Evolutionary conservation across 805 yeast genomes (phyloP).

Genomic region (Candida oleophila): DNA sequence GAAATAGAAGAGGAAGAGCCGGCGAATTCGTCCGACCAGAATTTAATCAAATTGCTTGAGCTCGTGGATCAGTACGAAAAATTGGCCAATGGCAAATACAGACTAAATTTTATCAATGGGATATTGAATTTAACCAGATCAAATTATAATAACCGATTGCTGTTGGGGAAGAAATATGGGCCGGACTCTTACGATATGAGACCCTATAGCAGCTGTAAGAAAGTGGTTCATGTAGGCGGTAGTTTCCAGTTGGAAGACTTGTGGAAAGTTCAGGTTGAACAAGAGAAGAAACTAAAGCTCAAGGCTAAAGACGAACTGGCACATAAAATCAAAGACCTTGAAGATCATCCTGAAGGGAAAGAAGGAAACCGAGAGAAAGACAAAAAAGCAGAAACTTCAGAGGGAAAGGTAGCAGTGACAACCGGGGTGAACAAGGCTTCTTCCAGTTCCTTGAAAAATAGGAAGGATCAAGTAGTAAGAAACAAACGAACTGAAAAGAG

Average conservation of each 20-base stretch:
- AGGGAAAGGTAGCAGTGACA: neutral
- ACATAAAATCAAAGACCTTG: constrained; percentile 3
- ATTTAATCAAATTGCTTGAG: constrained; percentile 22
- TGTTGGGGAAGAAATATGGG: constrained; percentile 33
- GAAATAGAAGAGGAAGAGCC: neutral
- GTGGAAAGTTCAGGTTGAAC: constrained; percentile 4
- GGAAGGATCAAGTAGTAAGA: constrained; percentile 4
- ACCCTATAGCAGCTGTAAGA: constrained; percentile 24
- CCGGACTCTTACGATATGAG: constrained; percentile 41
- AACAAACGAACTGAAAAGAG: neutral
- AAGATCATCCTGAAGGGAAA: constrained; percentile 4
- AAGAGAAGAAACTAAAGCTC: constrained; percentile 1
- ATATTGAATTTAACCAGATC: constrained; percentile 46
- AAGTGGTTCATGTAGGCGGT: constrained; percentile 11
- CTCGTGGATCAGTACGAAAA: constrained; percentile 33
- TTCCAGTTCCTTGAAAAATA: constrained; percentile 8
- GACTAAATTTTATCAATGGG: constrained; percentile 30
- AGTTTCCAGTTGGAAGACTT: constrained; percentile 10
- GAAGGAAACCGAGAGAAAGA: neutral
- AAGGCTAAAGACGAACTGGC: constrained; percentile 2
- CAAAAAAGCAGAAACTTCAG: constrained; percentile 1
- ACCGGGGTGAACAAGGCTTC: neutral
- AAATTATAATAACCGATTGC: constrained; percentile 29
- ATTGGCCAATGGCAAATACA: constrained; percentile 16
- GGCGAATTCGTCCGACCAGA: neutral